Percentiles rank a stretch among this genome's conserved stretches.
These are phyloP conservation scores for Magnolia kwangsiensis DNA, from an alignment of 164 flowering plant genomes.

Conservation along the genomic window DNA sequence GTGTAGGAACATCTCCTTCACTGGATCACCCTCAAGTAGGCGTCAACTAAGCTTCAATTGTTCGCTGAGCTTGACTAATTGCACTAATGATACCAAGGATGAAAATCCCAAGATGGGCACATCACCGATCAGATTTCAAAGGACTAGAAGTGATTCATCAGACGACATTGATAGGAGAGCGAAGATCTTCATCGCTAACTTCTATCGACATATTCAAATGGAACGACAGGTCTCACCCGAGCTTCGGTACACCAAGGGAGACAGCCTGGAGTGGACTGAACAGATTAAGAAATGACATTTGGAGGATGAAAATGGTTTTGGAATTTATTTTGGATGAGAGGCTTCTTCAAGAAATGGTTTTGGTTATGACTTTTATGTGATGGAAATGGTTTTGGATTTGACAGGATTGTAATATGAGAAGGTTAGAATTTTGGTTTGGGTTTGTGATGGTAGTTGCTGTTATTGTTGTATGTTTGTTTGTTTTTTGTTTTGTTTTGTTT, in stretches of 20 bases:
- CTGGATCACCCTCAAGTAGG: constrained; percentile 10
- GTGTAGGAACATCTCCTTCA: constrained; percentile 17
- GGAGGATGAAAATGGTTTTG: too few species aligned
- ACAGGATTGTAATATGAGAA: too few species aligned
- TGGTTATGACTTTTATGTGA: too few species aligned
- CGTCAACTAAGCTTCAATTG: constrained; percentile 31
- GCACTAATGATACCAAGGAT: constrained; percentile 10
- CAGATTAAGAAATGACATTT: not conserved
- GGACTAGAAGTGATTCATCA: constrained; percentile 29
- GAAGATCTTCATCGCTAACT: constrained; percentile 49
- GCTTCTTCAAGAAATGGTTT: too few species aligned
- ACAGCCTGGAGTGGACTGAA: constrained; percentile 16
- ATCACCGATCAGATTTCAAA: constrained; percentile 13
- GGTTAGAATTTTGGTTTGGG: too few species aligned
- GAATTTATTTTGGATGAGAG: too few species aligned
- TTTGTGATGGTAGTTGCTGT: too few species aligned
- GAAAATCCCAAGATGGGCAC: not conserved
- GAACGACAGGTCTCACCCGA: constrained; percentile 41
- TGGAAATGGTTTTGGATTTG: too few species aligned
- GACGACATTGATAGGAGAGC: constrained; percentile 55
- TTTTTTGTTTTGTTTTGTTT: too few species aligned
- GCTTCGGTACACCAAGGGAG: constrained; percentile 20
- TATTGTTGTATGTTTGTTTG: too few species aligned
- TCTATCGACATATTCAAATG: constrained; percentile 37
- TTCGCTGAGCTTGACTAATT: constrained; percentile 18